Percentiles rank a stretch among this genome's conserved stretches.
Conservation (phyloP, 2,329 filamentous ascomycete species). For the Juglanconis sp. region DNA sequence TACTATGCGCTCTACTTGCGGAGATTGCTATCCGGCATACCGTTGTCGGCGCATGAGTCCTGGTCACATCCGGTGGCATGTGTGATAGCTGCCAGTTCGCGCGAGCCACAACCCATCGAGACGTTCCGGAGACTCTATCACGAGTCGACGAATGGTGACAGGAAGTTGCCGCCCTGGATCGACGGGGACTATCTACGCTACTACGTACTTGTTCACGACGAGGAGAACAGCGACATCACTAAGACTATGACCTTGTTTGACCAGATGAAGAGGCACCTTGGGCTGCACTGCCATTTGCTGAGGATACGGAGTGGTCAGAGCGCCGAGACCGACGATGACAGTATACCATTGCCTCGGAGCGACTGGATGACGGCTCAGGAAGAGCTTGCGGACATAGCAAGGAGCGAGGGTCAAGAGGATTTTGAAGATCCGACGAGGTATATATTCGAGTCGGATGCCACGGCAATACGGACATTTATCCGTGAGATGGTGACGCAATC, state of each 20-base stretch:
- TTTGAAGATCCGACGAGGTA: conserved; percentile 71
- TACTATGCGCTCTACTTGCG: conserved; percentile 85
- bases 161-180: conserved; percentile 77
- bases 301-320: conserved; percentile 81
- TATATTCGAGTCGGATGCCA: conserved; percentile 89
- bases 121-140: conserved; percentile 80
- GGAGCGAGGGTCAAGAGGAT: conserved; percentile 65
- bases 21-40: conserved; percentile 74
- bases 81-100: conserved; percentile 91
- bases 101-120: conserved; percentile 79
- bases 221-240: conserved; percentile 88
- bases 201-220: conserved; percentile 94
- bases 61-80: conserved; percentile 93
- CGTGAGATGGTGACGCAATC: conserved; percentile 95
- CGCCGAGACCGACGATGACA: conserved; percentile 87
- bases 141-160: conserved; percentile 75
- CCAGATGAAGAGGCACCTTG: conserved; percentile 98
- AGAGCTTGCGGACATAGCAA: conserved; percentile 72
- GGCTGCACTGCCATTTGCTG: conserved; percentile 89
- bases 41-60: conserved; percentile 81
- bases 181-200: conserved; percentile 91
- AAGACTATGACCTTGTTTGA: conserved; percentile 90
- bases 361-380: conserved; percentile 89
- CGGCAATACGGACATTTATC: conserved; percentile 82
- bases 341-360: conserved; percentile 72